Conservation (phyloP, 2,329 filamentous ascomycete genomes). For the Blastomyces gilchristii region DNA sequence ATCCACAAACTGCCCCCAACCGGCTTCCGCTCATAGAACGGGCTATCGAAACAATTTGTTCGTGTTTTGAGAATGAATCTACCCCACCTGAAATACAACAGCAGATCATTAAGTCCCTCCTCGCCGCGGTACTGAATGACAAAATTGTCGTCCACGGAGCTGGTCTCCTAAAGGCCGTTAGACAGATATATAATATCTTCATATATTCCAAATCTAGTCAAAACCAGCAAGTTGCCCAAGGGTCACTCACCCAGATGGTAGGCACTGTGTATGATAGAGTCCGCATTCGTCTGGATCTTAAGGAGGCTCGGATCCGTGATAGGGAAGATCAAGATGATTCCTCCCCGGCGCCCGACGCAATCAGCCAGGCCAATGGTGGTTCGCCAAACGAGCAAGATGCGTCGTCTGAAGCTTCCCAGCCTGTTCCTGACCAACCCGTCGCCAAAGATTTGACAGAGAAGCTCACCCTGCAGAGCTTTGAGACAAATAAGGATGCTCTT, state of each 20-base stretch:
- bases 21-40: conserved; percentile 73
- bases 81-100: conserved; percentile 87
- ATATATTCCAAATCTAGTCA: conserved; percentile 84
- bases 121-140: conserved; percentile 93
- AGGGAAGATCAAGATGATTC: conserved; percentile 27
- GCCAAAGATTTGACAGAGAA: conserved; percentile 48
- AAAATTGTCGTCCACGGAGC: conserved; percentile 98
- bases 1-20: conserved; percentile 36
- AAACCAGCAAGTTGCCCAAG: conserved; percentile 95
- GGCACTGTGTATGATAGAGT: conserved; percentile 96
- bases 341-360: conserved; percentile 28
- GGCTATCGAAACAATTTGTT: conserved; percentile 97
- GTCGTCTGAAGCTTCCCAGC: conserved; percentile 30
- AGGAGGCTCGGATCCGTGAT: conserved; percentile 58
- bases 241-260: conserved; percentile 95
- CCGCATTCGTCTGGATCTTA: conserved; percentile 73
- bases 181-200: conserved; percentile 98
- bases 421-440: conserved; percentile 33
- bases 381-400: conserved; percentile 41
- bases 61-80: conserved; percentile 95
- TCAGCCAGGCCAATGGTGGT: conserved; percentile 30
- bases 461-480: conserved; percentile 59
- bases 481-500: conserved; percentile 57
- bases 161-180: conserved; percentile 87
- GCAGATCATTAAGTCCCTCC: conserved; percentile 93